Conservation (phyloP, 176 grass and related monocot species). For the Carex myosuroides region DNA sequence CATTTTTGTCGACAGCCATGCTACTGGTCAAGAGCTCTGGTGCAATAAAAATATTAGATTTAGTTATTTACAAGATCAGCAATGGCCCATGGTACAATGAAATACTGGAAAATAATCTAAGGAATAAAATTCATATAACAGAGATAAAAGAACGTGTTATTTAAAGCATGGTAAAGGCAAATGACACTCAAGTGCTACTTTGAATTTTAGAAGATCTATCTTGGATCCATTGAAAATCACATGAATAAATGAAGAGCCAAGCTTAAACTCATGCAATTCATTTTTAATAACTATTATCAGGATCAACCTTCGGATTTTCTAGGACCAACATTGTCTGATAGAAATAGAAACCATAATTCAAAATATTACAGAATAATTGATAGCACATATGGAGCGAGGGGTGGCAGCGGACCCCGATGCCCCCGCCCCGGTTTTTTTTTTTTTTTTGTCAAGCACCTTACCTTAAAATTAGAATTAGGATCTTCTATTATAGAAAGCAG, state of each 20-base stretch:
- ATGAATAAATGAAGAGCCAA: background rate
- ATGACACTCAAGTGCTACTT: background rate
- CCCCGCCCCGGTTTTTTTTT: too few relatives aligned
- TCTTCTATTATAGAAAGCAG: background rate
- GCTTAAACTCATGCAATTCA: background rate
- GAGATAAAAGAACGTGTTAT: background rate
- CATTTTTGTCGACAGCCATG: constrained; percentile 1
- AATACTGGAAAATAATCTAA: background rate
- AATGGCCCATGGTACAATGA: background rate
- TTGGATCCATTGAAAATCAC: background rate
- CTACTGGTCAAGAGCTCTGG: background rate
- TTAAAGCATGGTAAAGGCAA: background rate
- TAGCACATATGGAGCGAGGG: too few relatives aligned
- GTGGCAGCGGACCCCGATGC: too few relatives aligned
- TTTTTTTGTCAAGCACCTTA: background rate
- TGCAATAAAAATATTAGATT: background rate
- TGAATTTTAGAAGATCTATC: background rate
- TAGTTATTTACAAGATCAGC: background rate
- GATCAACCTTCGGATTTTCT: background rate
- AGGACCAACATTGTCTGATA: background rate
- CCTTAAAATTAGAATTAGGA: background rate
- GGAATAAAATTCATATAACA: background rate
- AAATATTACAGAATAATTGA: background rate
- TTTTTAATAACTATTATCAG: background rate
- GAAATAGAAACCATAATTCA: background rate